phyloP scores from a whole-genome alignment of 2,329 filamentous ascomycete species.

The Fusarium dimerum region DNA sequence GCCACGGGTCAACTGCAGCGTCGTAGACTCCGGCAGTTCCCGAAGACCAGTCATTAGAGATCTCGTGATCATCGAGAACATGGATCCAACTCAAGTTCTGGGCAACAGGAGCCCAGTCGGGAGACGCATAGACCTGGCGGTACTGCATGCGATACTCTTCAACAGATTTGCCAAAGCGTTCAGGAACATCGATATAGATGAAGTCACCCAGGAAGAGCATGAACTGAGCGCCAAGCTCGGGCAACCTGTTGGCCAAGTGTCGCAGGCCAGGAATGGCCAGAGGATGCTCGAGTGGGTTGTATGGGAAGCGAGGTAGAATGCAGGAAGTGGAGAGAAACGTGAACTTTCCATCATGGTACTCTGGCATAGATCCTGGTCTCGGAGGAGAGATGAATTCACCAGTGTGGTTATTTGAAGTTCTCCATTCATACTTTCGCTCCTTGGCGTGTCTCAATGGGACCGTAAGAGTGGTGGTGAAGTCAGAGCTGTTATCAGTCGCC shows the following conservation, averaged over 20 bases:
- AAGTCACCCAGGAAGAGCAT: conserved; percentile 86
- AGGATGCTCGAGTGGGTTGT: conserved; percentile 80
- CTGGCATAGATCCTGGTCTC: conserved; percentile 62
- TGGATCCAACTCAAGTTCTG: conserved; percentile 95
- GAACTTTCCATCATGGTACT: conserved; percentile 67
- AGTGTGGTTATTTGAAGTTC: conserved; percentile 81
- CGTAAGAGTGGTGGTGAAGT: conserved; percentile 74
- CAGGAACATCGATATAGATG: conserved; percentile 88
- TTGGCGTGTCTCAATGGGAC: conserved; percentile 65
- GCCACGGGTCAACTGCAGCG: conserved; percentile 80
- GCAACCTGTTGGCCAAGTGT: conserved; percentile 72
- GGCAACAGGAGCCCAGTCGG: conserved; percentile 78
- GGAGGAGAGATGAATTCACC: conserved; percentile 82
- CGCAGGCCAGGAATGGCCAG: conserved; percentile 79
- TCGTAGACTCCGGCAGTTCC: conserved; percentile 80
- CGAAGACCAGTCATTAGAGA: conserved; percentile 87
- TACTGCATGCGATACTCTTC: conserved; percentile 90
- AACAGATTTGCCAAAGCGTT: conserved; percentile 68
- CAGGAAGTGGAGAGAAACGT: conserved; percentile 93
- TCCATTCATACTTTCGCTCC: conserved; percentile 79
- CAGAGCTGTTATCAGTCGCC: conserved; percentile 72
- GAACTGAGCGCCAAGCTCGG: conserved; percentile 71
- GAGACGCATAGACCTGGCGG: conserved; percentile 91
- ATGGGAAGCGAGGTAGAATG: conserved; percentile 88
- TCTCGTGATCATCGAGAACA: conserved; percentile 95